These are phyloP conservation scores for Nicotiana undulata DNA, from an alignment of 257 asterid genomes.

Conservation along the genomic window DNA sequence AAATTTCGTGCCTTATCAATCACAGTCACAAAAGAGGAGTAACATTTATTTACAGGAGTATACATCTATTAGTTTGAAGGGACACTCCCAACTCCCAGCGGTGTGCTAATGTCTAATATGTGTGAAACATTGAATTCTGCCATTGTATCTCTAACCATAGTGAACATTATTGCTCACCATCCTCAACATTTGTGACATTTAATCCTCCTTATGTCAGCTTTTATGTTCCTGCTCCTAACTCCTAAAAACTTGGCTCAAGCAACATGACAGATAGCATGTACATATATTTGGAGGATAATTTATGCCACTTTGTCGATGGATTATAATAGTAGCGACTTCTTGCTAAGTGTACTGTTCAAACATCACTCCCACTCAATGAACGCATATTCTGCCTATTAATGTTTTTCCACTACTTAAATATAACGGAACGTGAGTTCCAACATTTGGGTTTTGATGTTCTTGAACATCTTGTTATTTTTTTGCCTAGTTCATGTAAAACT, in stretches of 20 bases:
- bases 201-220: background rate
- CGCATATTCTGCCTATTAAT: too few relatives aligned
- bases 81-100: background rate
- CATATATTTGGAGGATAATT: background rate
- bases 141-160: background rate
- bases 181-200: background rate
- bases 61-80: background rate
- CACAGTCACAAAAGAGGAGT: background rate
- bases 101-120: background rate
- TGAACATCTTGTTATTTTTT: too few relatives aligned
- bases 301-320: too few relatives aligned
- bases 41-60: background rate
- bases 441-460: too few relatives aligned
- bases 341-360: too few relatives aligned
- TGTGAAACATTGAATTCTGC: background rate
- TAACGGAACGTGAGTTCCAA: too few relatives aligned
- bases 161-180: background rate
- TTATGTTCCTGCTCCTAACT: background rate
- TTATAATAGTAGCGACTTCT: too few relatives aligned
- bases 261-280: background rate
- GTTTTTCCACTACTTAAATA: too few relatives aligned
- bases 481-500: too few relatives aligned
- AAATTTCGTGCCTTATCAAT: background rate
- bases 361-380: too few relatives aligned
- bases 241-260: background rate